phyloP scores from a whole-genome alignment of 768 basidiomycete species.

The Boletus rex-veris region DNA sequence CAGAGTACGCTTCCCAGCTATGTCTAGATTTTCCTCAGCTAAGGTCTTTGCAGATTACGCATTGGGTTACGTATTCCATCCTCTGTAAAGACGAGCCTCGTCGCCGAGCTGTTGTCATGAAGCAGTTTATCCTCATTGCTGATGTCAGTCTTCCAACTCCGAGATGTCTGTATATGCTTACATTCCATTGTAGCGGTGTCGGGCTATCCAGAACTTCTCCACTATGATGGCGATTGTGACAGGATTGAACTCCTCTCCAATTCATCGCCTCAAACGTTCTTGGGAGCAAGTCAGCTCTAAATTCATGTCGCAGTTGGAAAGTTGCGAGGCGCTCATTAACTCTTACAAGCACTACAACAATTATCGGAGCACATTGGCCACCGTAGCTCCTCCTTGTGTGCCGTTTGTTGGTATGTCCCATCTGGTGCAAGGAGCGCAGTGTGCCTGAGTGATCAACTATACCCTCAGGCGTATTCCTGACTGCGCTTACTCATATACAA shows the following conservation, averaged over 20 bases:
- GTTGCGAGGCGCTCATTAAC: constrained; percentile 57
- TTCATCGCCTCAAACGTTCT: constrained; percentile 61
- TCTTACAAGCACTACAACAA: constrained; percentile 67
- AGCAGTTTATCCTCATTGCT: constrained; percentile 64
- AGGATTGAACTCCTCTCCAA: constrained; percentile 62
- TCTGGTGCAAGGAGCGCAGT: not conserved
- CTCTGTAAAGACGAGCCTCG: constrained; percentile 56
- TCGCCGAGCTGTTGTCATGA: constrained; percentile 56
- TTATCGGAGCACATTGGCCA: constrained; percentile 53
- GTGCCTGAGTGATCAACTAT: constrained; percentile 2
- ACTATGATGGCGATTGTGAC: constrained; percentile 67
- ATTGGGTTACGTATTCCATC: constrained; percentile 59
- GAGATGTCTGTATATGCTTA: not conserved
- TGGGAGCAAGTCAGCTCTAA: constrained; percentile 55
- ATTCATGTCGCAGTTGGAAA: constrained; percentile 45
- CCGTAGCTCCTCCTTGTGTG: constrained; percentile 60
- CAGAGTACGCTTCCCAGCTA: constrained; percentile 32
- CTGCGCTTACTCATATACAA: constrained; percentile 57
- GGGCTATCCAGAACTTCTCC: constrained; percentile 62
- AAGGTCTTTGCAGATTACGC: constrained; percentile 40
- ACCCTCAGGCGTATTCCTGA: constrained; percentile 52
- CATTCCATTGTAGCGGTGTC: constrained; percentile 46
- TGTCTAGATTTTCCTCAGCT: not conserved
- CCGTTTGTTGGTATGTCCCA: constrained; percentile 59
- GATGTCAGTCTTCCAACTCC: constrained; percentile 43